Evolutionary conservation across 345 rosid genomes (phyloP), one percentile per base, ranked within the genome.

Genomic region (Citrus trifoliata): DNA sequence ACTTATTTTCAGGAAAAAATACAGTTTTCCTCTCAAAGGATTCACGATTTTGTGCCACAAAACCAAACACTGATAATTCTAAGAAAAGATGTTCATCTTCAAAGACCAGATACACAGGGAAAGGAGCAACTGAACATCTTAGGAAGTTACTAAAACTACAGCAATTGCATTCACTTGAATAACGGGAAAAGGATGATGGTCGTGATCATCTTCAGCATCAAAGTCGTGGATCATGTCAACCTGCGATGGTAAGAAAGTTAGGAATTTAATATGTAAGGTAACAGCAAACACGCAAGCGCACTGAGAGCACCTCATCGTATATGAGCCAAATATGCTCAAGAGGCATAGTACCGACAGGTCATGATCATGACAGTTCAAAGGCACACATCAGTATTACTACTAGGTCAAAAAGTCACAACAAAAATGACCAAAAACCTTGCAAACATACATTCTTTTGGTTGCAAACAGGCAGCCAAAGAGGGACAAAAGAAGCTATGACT

Each of bases 211-310:
- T 56, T 79, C 79, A 24, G 82, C 70, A 28, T 22, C 71, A 48
- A 4, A 71, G 69, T 30, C 78, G 48, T 67, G 59, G 79, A 76
- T 61, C 73, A 75, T 38, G 60, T 40, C 78, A 67, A 75, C 70
- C 84, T 85, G 84, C 82, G 8, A 25, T 48, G 18, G 12, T 2
- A 32, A 66, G 46, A 19, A 66, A 21, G 65, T 35, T 16, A 24
- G 7, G 3, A 66, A 13, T 55, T 53, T 3, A 24, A 10, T 28
- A 60, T 16, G 12, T 6, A 35, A 73, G 0, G 21, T 14, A 8
- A 1, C 12, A 68, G 51, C 8, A 51, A 53, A 53, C 14, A 2
- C 9, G 18, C 42, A 21, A 0, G 6, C 4, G 24, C 16, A 46
- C 7, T 8, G 10, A 33, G 25, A 21, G 27, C 18, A 42, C 30